phyloP scores from a whole-genome alignment of 495 filamentous ascomycete species.

The Geopyxis carbonaria region DNA sequence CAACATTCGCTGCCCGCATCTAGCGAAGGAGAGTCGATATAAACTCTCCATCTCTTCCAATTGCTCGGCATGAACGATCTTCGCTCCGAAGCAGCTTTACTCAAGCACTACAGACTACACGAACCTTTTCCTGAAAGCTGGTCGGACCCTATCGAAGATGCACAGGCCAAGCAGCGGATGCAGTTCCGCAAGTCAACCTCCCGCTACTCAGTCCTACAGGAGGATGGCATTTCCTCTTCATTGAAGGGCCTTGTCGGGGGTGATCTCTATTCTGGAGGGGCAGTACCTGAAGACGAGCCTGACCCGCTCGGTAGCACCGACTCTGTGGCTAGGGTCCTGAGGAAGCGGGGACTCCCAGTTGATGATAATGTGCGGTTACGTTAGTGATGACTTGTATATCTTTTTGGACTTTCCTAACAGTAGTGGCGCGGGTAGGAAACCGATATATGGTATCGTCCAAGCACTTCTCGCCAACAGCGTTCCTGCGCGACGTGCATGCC shows the following conservation, averaged over 20 bases:
- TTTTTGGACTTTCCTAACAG: constrained; percentile 6
- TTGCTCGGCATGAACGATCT: constrained; percentile 15
- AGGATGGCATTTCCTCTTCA: constrained; percentile 19
- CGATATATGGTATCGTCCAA: constrained; percentile 88
- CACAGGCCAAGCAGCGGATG: constrained; percentile 16
- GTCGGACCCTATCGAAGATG: constrained; percentile 38
- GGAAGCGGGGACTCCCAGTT: constrained; percentile 56
- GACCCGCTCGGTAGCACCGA: constrained; percentile 70
- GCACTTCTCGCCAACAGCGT: constrained; percentile 80
- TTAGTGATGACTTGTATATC: constrained; percentile 27
- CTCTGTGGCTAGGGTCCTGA: constrained; percentile 68
- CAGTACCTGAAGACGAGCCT: constrained; percentile 69
- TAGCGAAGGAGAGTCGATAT: too few species aligned
- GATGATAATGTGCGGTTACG: constrained; percentile 68
- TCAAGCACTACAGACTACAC: constrained; percentile 76
- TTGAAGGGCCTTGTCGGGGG: constrained; percentile 15
- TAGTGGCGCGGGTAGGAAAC: constrained; percentile 40
- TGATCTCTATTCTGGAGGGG: constrained; percentile 11
- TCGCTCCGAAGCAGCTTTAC: constrained; percentile 46
- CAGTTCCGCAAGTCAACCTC: constrained; percentile 22
- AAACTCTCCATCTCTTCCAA: too few species aligned
- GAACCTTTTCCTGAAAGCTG: constrained; percentile 67
- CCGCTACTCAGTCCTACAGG: constrained; percentile 24
- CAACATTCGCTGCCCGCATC: too few species aligned
- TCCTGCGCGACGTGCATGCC: constrained; percentile 78